Evolutionary conservation across 768 basidiomycete species (phyloP).

Genomic region (Rhodosporidiobolus odoratus): DNA sequence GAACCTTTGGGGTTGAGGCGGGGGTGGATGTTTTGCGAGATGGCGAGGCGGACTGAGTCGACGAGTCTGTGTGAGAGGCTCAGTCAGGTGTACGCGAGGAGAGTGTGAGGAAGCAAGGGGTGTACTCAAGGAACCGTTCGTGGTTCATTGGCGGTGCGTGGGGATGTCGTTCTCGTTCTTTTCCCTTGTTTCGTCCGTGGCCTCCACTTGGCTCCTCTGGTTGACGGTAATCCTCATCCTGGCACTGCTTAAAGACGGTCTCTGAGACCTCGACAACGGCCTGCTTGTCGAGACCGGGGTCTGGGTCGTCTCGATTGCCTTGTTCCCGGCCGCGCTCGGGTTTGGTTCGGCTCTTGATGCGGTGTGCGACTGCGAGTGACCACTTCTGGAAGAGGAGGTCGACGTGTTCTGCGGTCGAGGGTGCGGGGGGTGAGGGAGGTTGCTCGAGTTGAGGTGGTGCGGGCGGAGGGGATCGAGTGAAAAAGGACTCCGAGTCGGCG

Average conservation of each 20-base stretch:
- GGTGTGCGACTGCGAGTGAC: not conserved
- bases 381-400: constrained; percentile 19
- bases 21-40: constrained; percentile 72
- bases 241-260: not conserved
- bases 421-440: not conserved
- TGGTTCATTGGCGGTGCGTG: constrained; percentile 71
- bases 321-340: not conserved
- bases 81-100: not conserved
- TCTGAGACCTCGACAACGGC: not conserved
- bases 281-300: not conserved
- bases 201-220: not conserved
- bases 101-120: constrained; percentile 4
- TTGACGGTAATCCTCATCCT: not conserved
- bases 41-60: constrained; percentile 63
- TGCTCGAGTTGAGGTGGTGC: not conserved
- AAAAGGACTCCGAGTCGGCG: not conserved
- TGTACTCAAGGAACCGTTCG: constrained; percentile 65
- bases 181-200: not conserved
- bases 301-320: not conserved
- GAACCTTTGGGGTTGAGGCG: constrained; percentile 87
- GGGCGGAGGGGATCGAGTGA: no score
- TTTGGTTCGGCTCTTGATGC: not conserved
- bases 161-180: constrained; percentile 52
- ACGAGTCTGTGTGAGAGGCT: constrained; percentile 52
- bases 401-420: constrained; percentile 1